phyloP scores from a whole-genome alignment of 2,329 filamentous ascomycete genomes.

The Arthrobotrys conoides region DNA sequence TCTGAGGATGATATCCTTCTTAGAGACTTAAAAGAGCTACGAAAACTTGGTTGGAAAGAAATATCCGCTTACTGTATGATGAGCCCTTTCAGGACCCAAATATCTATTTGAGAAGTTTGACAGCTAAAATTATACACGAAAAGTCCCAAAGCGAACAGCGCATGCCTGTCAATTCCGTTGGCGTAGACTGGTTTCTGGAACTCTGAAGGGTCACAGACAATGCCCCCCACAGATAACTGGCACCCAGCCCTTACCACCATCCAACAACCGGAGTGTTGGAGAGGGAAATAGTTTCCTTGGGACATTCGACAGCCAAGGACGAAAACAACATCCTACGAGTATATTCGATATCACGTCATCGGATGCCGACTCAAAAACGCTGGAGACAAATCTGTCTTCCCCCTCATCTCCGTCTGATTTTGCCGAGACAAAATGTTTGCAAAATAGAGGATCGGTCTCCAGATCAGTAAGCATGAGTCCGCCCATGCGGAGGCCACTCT shows the following conservation, averaged over 20 bases:
- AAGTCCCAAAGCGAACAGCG: constrained; percentile 64
- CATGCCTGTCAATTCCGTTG: constrained; percentile 65
- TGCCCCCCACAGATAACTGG: constrained; percentile 35
- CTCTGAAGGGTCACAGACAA: constrained; percentile 63
- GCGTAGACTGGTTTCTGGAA: constrained; percentile 64
- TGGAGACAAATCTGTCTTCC: constrained; percentile 32
- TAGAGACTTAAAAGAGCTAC: constrained; percentile 64
- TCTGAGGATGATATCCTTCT: constrained; percentile 64
- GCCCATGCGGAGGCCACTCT: constrained; percentile 28
- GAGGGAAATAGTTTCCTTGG: constrained; percentile 37
- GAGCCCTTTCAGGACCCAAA: background rate
- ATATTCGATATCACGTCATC: constrained; percentile 43
- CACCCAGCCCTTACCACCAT: constrained; percentile 29
- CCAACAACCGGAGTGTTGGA: constrained; percentile 10
- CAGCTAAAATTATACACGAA: constrained; percentile 8
- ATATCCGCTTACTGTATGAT: constrained; percentile 65
- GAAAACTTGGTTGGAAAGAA: constrained; percentile 65
- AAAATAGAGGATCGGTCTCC: constrained; percentile 29
- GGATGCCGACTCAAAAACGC: constrained; percentile 31
- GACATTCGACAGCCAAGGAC: constrained; percentile 23
- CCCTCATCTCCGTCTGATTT: constrained; percentile 49
- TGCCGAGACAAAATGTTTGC: constrained; percentile 24
- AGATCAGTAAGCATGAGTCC: constrained; percentile 55
- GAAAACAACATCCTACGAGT: constrained; percentile 21
- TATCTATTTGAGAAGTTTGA: background rate